Percentiles rank a stretch among this genome's conserved stretches.
phyloP scores from a whole-genome alignment of 2,329 filamentous ascomycete genomes.

The Fusarium phyllophilum region DNA sequence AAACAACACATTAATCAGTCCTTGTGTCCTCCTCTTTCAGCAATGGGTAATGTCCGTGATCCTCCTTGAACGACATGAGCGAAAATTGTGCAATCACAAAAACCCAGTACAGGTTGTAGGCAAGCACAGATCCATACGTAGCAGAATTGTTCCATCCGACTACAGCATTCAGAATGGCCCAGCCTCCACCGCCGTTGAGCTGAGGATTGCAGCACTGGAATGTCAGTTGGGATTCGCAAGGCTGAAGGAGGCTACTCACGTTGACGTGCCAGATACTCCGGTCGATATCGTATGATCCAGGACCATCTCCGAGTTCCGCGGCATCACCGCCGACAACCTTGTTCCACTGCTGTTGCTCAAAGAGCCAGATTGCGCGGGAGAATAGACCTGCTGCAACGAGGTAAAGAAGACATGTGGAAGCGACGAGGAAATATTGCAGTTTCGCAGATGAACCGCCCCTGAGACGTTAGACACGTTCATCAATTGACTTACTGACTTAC shows the following conservation, averaged over 20 bases:
- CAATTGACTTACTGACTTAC: conserved; percentile 53
- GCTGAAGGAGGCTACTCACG: conserved; percentile 60
- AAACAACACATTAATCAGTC: conserved; percentile 3
- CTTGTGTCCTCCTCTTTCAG: conserved; percentile 43
- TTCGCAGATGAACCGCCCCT: conserved; percentile 57
- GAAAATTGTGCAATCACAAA: conserved; percentile 76
- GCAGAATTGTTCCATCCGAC: conserved; percentile 90
- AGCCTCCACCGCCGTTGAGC: conserved; percentile 78
- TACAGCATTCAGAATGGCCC: conserved; percentile 88
- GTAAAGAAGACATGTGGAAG: conserved; percentile 85
- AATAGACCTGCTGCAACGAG: conserved; percentile 86
- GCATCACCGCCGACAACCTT: conserved; percentile 69
- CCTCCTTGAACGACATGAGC: conserved; percentile 73
- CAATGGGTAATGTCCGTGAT: conserved; percentile 61
- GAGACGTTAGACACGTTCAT: neutral
- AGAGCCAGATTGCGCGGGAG: conserved; percentile 78
- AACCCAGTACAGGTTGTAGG: conserved; percentile 91
- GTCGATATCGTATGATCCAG: conserved; percentile 82
- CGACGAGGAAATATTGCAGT: conserved; percentile 79
- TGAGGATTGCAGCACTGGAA: conserved; percentile 80
- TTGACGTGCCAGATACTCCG: conserved; percentile 87
- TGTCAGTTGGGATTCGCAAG: neutral
- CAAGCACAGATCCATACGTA: conserved; percentile 85
- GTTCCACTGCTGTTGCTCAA: conserved; percentile 78
- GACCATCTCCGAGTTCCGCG: conserved; percentile 63